Base-by-base conservation (phyloP, 2,329 filamentous ascomycete genomes). In the Colletotrichum neosansevieriae region DNA sequence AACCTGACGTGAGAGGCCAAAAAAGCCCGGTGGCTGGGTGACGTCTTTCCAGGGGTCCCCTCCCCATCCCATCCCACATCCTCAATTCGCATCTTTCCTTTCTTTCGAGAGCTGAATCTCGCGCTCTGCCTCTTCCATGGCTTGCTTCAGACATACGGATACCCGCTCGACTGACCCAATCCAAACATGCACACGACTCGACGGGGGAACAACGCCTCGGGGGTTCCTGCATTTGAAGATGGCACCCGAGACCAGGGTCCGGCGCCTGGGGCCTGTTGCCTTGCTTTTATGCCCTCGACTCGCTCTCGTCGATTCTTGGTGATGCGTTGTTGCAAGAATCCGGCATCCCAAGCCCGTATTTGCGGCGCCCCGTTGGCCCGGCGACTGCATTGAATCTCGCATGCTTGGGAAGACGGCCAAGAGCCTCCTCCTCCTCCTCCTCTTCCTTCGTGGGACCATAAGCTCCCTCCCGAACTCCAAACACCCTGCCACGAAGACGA, bases 1-100 rank as follows among this genome's bases (percentile, higher is more conserved):
- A 45, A 51, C 51, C 36, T 38, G 47, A 34, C 38, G 36, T 62
- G 40, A 57, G 58, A 57, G 58, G 47, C 38, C 19, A 54, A 67
- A 68, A 69, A 69, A 60, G 66, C 49, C 54, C 66, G 65, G 66
- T 69, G 66, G 66, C 66, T 69, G 66, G 66, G 66, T 69, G 66
- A 69, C 66, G 66, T 69, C 66, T 66, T 69, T 60, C 29, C 61
- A 69, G 66, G 66, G 66, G 66, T 66, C 54, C 66, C 65, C 64
- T 42, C 32, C 51, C 21, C 24, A 24, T 24, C 24, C 63, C 49
- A 50, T 12, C 29, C 36, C 51, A 38, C 32, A 11, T 54, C 11
- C 58, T 44, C 51, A 53, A 21, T 17, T 47, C 6, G 47, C 45
- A 51, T 51, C 47, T 53, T 51, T 42, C 34, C 47, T 45, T 24